Evolutionary conservation across 73 alveolate species (phyloP).

Genomic region (Blepharisma stoltei): DNA sequence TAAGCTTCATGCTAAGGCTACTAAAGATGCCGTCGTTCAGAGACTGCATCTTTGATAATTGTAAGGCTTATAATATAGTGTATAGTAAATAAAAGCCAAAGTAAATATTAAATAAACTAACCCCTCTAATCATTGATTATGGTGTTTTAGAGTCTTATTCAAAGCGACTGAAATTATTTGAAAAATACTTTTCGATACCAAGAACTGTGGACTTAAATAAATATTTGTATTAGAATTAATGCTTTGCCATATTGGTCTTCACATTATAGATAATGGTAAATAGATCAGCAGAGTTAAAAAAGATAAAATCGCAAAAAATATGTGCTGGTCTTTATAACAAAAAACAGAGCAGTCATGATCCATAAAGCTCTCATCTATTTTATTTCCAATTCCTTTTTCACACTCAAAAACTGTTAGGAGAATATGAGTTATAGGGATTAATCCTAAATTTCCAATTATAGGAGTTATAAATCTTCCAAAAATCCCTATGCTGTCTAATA

Average conservation of each 20-base stretch:
- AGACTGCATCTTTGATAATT: constrained; percentile 1
- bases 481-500: neutral
- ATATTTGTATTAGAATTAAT: neutral
- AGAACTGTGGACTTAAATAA: neutral
- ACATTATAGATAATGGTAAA: neutral
- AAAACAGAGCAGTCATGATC: neutral
- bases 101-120: neutral
- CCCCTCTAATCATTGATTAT: neutral
- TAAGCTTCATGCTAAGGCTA: too few relatives aligned
- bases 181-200: neutral
- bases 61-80: neutral
- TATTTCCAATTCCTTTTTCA: neutral
- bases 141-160: neutral
- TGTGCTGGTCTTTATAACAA: neutral
- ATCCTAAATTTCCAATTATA: neutral
- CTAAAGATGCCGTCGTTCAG: neutral
- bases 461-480: neutral
- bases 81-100: neutral
- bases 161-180: neutral
- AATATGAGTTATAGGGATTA: neutral
- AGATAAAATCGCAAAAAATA: neutral
- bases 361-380: neutral
- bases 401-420: neutral
- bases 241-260: neutral
- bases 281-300: neutral